A percentile compares a stretch with the other conserved stretches of the same genome.
These are phyloP conservation scores for Piloderma croceum DNA, from an alignment of 768 basidiomycete genomes.

Conservation along the genomic window DNA sequence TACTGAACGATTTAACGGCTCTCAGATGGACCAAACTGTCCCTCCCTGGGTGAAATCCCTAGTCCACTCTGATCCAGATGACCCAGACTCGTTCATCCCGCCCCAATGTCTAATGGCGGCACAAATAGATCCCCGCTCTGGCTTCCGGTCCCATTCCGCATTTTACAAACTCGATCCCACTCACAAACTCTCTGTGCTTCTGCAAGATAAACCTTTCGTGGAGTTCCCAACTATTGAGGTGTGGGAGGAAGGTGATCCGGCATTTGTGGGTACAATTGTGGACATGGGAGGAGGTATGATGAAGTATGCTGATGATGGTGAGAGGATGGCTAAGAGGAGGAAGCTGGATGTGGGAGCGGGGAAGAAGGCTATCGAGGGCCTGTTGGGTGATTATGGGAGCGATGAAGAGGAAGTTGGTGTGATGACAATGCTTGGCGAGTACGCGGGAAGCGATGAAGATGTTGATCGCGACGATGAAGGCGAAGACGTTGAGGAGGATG, in stretches of 20 bases:
- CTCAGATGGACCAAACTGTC: conserved; percentile 39
- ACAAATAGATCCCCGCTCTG: conserved; percentile 23
- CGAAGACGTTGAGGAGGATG: conserved; percentile 28
- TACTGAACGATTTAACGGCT: conserved; percentile 29
- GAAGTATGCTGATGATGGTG: conserved; percentile 28
- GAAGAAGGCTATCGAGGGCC: conserved; percentile 48
- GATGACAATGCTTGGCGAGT: conserved; percentile 39
- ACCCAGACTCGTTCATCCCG: conserved; percentile 47
- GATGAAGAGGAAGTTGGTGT: conserved; percentile 27
- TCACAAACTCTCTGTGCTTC: conserved; percentile 38
- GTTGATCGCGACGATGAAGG: conserved; percentile 29
- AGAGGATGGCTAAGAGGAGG: conserved; percentile 46
- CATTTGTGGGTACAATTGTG: conserved; percentile 60
- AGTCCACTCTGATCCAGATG: conserved; percentile 47
- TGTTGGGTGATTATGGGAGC: conserved; percentile 60
- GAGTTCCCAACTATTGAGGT: conserved; percentile 84
- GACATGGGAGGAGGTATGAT: conserved; percentile 44
- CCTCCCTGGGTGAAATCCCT: conserved; percentile 56
- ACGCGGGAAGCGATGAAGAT: conserved; percentile 45
- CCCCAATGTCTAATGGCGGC: conserved; percentile 62
- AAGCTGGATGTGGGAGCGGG: conserved; percentile 49
- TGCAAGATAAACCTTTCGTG: conserved; percentile 63
- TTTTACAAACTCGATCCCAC: conserved; percentile 57
- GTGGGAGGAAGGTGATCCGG: conserved; percentile 51
- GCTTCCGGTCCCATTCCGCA: conserved; percentile 23